Conservation (phyloP, 495 filamentous ascomycete species). For the Hapsidospora chrysogenum region DNA sequence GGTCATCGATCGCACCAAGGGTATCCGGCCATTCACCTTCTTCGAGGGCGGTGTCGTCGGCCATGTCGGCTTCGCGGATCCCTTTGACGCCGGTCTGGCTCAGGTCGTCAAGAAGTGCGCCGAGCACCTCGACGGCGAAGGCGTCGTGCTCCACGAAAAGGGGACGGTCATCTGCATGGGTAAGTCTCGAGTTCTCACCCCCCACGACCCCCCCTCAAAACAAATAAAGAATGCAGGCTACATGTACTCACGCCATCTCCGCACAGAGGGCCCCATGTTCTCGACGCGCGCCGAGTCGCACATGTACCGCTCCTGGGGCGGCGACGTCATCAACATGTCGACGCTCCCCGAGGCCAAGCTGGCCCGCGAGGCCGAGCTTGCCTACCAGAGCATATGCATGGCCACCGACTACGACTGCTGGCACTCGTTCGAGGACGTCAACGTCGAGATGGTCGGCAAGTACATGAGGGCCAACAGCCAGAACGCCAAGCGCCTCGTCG, state of each 20-base stretch:
- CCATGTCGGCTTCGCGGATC: constrained; percentile 90
- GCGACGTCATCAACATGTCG: constrained; percentile 93
- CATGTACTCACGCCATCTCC: not conserved
- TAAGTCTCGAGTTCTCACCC: constrained; percentile 17
- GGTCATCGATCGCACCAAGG: constrained; percentile 96
- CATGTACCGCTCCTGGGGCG: constrained; percentile 85
- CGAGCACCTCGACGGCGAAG: constrained; percentile 59
- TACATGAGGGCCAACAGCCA: constrained; percentile 84
- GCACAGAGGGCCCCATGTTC: constrained; percentile 80
- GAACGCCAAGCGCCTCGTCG: constrained; percentile 75
- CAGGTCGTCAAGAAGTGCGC: constrained; percentile 57
- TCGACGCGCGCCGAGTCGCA: constrained; percentile 90
- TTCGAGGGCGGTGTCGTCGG: constrained; percentile 89
- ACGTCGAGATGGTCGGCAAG: constrained; percentile 92
- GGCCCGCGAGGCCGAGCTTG: constrained; percentile 87
- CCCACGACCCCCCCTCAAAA: not conserved
- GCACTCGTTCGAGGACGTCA: constrained; percentile 62
- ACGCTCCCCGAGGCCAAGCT: constrained; percentile 93
- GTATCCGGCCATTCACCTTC: constrained; percentile 80
- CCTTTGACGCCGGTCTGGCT: constrained; percentile 68
- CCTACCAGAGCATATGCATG: constrained; percentile 98
- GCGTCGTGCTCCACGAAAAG: constrained; percentile 56
- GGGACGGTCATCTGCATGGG: constrained; percentile 85
- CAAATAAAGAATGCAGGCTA: not conserved
- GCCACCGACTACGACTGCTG: constrained; percentile 98